Evolutionary conservation across 352 stramenopile genomes (phyloP), one percentile per base, ranked within the genome.

Genomic region (Pythium aristosporum): DNA sequence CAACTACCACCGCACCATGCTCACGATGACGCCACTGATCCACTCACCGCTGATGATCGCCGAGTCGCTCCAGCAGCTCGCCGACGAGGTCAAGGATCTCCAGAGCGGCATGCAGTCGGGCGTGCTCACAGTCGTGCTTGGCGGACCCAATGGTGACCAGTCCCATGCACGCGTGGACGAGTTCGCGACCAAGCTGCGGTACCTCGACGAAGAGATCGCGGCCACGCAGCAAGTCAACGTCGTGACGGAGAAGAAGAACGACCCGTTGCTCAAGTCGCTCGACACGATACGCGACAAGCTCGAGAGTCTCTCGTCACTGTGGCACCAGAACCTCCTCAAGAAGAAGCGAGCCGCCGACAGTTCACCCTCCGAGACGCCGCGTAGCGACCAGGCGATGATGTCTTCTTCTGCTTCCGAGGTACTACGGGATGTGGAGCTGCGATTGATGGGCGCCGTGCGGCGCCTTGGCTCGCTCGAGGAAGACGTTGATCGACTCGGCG

Each of bases 241-340:
- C 28, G 73, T 73, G 23, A 92, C 82, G 0, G 80, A 89, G 62
- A 88, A 89, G 71, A 87, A 87, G 64, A 89, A 89, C 58, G 80
- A 91, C n/a, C 79, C 80, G 25, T 57, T 91, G 25, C 77, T 89
- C 70, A 92, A 90, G 65, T 68, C 69, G 30, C 59, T 92, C 11
- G 79, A 92, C 41, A 49, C 53, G 0, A 88, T 89, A 76, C 75
- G 76, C 18, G 79, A 91, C 60, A 91, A 91, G 72, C 57, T 91
- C 18, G 78, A 89, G 59, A 61, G 58, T 11, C 44, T 91, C 21
- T 88, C 72, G 73, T 83, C 76, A 10, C 74, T 87, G 63, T 89
- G 82, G 82, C 79, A 91, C 63, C 65, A 77, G 16, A 91, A 91
- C 65, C 80, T 58, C 30, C 53, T 60, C 46, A 62, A 65, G n/a